A percentile compares a stretch with the other conserved stretches of the same genome.
phyloP scores from a whole-genome alignment of 805 yeast species.

The Cyberlindnera meyerae region DNA sequence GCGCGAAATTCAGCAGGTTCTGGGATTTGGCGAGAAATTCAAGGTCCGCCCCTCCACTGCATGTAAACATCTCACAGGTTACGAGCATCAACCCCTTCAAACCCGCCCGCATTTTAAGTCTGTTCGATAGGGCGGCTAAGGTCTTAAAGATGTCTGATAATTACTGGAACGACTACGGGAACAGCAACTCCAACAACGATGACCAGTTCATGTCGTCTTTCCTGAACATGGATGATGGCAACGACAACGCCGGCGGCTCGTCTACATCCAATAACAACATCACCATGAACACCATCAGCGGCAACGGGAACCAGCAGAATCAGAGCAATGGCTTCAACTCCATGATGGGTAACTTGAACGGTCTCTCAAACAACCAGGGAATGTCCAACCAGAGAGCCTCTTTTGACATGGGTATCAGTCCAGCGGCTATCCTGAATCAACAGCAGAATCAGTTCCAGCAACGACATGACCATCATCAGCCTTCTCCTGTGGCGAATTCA shows the following conservation, averaged over 20 bases:
- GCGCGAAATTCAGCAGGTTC: too few relatives aligned
- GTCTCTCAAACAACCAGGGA: conserved; percentile 1
- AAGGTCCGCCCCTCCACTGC: too few relatives aligned
- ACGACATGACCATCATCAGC: conserved; percentile 12
- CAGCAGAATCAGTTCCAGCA: conserved; percentile 14
- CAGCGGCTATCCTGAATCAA: conserved; percentile 20
- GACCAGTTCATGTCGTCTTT: conserved; percentile 40
- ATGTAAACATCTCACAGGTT: too few relatives aligned
- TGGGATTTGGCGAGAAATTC: too few relatives aligned
- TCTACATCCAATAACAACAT: conserved; percentile 4
- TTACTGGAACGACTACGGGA: conserved; percentile 25
- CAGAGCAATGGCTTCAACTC: conserved; percentile 1
- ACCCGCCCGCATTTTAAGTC: too few relatives aligned
- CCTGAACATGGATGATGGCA: conserved; percentile 38
- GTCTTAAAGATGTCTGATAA: conserved; percentile 21
- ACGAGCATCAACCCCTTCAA: too few relatives aligned
- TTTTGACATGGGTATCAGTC: conserved; percentile 17
- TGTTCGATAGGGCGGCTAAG: too few relatives aligned
- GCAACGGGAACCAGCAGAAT: conserved; percentile 1
- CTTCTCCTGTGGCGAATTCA: conserved; percentile 25
- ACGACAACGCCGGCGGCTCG: conserved; percentile 2
- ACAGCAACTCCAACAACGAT: conserved; percentile 14
- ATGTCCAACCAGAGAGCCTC: conserved; percentile 12
- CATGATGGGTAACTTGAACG: background rate
- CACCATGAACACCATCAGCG: conserved; percentile 23